A percentile compares a stretch with the other conserved stretches of the same genome.
phyloP scores from a whole-genome alignment of 2,329 filamentous ascomycete species.

The Pseudogymnoascus sp. region DNA sequence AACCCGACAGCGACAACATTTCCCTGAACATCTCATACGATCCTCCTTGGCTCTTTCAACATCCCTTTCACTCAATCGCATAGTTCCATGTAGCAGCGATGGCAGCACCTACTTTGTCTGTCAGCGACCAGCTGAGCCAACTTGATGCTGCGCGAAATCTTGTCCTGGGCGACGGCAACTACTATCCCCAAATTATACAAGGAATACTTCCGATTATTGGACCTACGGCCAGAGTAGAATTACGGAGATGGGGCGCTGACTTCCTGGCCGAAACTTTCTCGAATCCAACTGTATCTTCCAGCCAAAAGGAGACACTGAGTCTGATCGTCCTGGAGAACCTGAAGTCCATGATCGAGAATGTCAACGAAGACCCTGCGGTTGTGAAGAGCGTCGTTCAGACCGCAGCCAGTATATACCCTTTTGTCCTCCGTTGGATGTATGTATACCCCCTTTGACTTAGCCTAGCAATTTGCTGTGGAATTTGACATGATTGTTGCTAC shows the following conservation, averaged over 20 bases:
- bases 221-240: slow-evolving; percentile 62
- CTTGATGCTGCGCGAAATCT: slow-evolving; percentile 85
- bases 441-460: slow-evolving; percentile 35
- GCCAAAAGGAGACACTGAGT: slow-evolving; percentile 74
- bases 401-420: slow-evolving; percentile 84
- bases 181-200: slow-evolving; percentile 87
- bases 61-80: neutral
- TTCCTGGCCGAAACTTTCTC: slow-evolving; percentile 95
- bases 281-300: slow-evolving; percentile 69
- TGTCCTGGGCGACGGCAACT: slow-evolving; percentile 74
- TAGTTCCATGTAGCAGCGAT: slow-evolving; percentile 30
- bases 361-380: slow-evolving; percentile 70
- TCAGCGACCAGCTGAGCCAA: slow-evolving; percentile 74
- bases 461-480: slow-evolving; percentile 5
- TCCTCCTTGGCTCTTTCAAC: neutral
- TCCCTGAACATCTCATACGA: neutral
- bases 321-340: slow-evolving; percentile 72
- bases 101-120: slow-evolving; percentile 46
- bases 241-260: slow-evolving; percentile 92
- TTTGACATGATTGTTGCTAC: slow-evolving; percentile 21
- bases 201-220: slow-evolving; percentile 89
- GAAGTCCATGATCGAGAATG: slow-evolving; percentile 58
- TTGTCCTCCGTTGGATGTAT: slow-evolving; percentile 91
- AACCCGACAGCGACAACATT: neutral
- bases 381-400: slow-evolving; percentile 82